A percentile compares a stretch with the other conserved stretches of the same genome.
Conservation (phyloP, 2,329 filamentous ascomycete species). For the Paradendryphiella salina region DNA sequence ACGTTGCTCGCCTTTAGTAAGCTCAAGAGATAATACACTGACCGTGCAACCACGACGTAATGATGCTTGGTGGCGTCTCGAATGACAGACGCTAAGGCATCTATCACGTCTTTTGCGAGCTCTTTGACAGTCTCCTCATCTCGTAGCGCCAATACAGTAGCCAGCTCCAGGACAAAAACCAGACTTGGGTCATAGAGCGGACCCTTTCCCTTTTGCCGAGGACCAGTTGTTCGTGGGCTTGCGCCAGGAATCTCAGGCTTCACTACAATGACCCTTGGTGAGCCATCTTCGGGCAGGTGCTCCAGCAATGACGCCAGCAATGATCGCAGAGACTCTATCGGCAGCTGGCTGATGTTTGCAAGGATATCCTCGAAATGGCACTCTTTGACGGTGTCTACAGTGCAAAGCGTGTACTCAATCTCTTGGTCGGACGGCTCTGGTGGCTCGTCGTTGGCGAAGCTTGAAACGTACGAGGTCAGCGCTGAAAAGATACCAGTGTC, state of each 20-base stretch:
- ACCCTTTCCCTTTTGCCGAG: slow-evolving; percentile 59
- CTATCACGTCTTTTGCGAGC: slow-evolving; percentile 78
- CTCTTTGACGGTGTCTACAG: slow-evolving; percentile 89
- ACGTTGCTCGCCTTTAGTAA: slow-evolving; percentile 84
- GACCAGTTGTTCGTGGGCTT: slow-evolving; percentile 63
- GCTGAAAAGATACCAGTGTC: slow-evolving; percentile 91
- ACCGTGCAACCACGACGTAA: slow-evolving; percentile 78
- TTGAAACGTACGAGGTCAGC: slow-evolving; percentile 96
- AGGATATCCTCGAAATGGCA: slow-evolving; percentile 85
- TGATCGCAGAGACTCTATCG: slow-evolving; percentile 60
- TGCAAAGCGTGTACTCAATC: slow-evolving; percentile 90
- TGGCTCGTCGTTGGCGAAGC: slow-evolving; percentile 95
- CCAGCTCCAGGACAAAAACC: slow-evolving; percentile 89
- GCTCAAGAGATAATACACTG: slow-evolving; percentile 82
- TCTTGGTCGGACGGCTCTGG: slow-evolving; percentile 97
- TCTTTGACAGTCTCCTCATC: slow-evolving; percentile 71
- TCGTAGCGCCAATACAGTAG: slow-evolving; percentile 77
- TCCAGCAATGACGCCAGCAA: slow-evolving; percentile 75
- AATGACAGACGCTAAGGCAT: slow-evolving; percentile 78
- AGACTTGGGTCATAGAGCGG: slow-evolving; percentile 81
- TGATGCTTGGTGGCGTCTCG: slow-evolving; percentile 80
- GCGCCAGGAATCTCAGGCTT: slow-evolving; percentile 78
- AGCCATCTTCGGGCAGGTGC: slow-evolving; percentile 83
- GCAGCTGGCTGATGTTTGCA: slow-evolving; percentile 74
- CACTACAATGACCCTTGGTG: slow-evolving; percentile 80